phyloP scores from a whole-genome alignment of 2,329 filamentous ascomycete genomes.

The Cercospora berteroae region DNA sequence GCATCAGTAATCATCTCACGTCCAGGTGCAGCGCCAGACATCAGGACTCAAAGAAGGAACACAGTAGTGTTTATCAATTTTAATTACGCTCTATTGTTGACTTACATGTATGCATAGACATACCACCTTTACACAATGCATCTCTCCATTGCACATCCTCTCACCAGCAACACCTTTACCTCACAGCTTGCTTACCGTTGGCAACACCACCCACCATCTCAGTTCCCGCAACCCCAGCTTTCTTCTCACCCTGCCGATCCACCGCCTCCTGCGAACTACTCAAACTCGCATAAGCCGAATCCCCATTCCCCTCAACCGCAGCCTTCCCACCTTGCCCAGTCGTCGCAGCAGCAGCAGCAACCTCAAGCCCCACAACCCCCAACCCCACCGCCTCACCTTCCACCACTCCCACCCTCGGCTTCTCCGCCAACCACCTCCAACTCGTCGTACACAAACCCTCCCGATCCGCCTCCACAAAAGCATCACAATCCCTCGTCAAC shows the following conservation, averaged over 20 bases:
- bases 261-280: conserved; percentile 16
- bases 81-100: background rate
- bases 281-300: conserved; percentile 17
- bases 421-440: conserved; percentile 34
- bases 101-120: background rate
- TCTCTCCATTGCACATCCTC: background rate
- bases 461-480: conserved; percentile 33
- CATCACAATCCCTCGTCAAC: conserved; percentile 31
- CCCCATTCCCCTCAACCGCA: background rate
- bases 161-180: background rate
- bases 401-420: conserved; percentile 13
- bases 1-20: background rate
- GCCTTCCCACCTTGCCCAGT: background rate
- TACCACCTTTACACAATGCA: background rate
- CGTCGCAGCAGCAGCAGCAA: background rate
- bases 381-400: background rate
- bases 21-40: background rate
- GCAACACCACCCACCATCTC: background rate
- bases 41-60: background rate
- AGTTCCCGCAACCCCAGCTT: background rate
- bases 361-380: background rate
- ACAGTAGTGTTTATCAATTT: background rate
- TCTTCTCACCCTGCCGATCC: conserved; percentile 3
- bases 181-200: background rate
- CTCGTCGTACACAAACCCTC: conserved; percentile 31